phyloP scores from a whole-genome alignment of 495 filamentous ascomycete genomes.

The Evansstolkia leycettana region DNA sequence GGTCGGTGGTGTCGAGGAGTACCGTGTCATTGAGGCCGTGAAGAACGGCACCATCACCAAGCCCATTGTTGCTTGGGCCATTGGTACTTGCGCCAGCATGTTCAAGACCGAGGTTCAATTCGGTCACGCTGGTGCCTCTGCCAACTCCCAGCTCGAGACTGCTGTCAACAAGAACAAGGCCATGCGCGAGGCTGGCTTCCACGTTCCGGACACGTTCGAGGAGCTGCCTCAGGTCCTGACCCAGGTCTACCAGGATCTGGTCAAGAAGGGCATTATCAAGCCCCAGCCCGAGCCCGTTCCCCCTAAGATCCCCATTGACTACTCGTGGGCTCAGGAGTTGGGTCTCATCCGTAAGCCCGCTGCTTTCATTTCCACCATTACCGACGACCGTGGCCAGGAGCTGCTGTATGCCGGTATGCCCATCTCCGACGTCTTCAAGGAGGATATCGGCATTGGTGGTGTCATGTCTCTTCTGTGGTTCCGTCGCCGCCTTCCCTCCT shows the following conservation, averaged over 20 bases:
- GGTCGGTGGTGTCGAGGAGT: constrained; percentile 98
- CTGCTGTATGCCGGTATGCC: constrained; percentile 98
- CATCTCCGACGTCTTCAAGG: constrained; percentile 97
- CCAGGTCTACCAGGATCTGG: constrained; percentile 71
- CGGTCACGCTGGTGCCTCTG: constrained; percentile 95
- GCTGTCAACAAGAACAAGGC: constrained; percentile 90
- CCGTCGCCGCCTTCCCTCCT: constrained; percentile 91
- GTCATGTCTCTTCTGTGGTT: constrained; percentile 99
- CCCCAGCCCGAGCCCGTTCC: constrained; percentile 80
- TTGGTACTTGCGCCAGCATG: constrained; percentile 98
- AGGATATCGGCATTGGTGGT: constrained; percentile 98
- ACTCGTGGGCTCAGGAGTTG: constrained; percentile 98
- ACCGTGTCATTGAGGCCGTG: constrained; percentile 96
- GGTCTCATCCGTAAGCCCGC: constrained; percentile 98
- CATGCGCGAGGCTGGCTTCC: constrained; percentile 89
- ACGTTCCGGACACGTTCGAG: constrained; percentile 94
- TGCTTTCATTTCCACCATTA: constrained; percentile 99
- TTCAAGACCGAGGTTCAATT: constrained; percentile 99
- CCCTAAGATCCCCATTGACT: constrained; percentile 99
- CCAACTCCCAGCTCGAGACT: constrained; percentile 98
- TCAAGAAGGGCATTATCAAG: constrained; percentile 71
- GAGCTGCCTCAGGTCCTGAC: constrained; percentile 70
- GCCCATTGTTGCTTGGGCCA: constrained; percentile 97
- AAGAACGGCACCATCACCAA: constrained; percentile 91
- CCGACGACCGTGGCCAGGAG: constrained; percentile 98